A percentile compares a stretch with the other conserved stretches of the same genome.
phyloP scores from a whole-genome alignment of 148 eudicot species.

The Fagopyrum tataricum region DNA sequence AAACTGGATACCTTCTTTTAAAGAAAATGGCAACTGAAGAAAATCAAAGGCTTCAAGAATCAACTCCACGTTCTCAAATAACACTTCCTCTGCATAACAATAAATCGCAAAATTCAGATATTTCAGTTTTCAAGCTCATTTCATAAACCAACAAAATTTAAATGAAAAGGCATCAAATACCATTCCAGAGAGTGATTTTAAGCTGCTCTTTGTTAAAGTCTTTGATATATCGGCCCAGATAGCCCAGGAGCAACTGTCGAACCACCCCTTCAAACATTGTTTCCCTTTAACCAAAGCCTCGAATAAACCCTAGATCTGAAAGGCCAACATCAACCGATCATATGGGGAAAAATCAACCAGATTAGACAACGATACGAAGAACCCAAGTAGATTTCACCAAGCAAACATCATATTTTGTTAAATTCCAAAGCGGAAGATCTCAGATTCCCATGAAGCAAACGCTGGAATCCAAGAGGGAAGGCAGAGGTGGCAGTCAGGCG shows the following conservation, averaged over 20 bases:
- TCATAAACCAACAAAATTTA: background rate
- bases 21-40: constrained; percentile 84
- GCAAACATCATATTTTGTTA: too few species aligned
- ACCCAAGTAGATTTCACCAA: too few species aligned
- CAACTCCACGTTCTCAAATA: constrained; percentile 82
- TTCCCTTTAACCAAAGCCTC: background rate
- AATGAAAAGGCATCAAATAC: constrained; percentile 19
- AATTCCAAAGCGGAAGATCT: too few species aligned
- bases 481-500: too few species aligned
- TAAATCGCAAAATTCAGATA: background rate
- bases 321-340: too few species aligned
- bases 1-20: constrained; percentile 49
- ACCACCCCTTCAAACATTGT: constrained; percentile 91
- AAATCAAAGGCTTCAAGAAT: constrained; percentile 95
- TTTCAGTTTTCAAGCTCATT: background rate
- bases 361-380: too few species aligned
- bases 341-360: too few species aligned
- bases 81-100: constrained; percentile 73
- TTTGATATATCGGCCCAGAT: constrained; percentile 77
- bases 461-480: too few species aligned
- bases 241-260: constrained; percentile 67
- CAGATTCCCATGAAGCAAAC: too few species aligned
- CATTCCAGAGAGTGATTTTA: constrained; percentile 82
- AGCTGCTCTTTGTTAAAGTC: constrained; percentile 90
- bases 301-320: too few species aligned